phyloP scores from a whole-genome alignment of 2,329 filamentous ascomycete species.

The Beauveria sp. region DNA sequence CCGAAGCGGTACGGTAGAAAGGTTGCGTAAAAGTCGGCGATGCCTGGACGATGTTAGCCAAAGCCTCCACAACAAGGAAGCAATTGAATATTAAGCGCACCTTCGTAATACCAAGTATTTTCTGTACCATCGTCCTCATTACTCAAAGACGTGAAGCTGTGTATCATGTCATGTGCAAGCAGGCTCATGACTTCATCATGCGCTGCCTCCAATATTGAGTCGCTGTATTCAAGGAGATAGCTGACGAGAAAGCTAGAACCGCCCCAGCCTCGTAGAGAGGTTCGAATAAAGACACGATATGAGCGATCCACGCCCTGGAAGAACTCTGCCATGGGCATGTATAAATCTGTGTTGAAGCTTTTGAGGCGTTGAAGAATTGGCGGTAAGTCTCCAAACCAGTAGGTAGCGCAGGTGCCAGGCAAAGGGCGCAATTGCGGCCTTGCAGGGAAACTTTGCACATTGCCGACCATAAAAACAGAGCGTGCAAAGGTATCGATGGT shows the following conservation, averaged over 20 bases:
- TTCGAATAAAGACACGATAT: constrained; percentile 14
- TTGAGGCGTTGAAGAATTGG: constrained; percentile 10
- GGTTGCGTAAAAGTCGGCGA: constrained; percentile 12
- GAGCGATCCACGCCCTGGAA: constrained; percentile 6
- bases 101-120: constrained; percentile 14
- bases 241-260: constrained; percentile 12
- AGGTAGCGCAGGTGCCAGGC: constrained; percentile 7
- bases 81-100: not conserved
- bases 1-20: constrained; percentile 14
- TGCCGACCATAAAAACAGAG: constrained; percentile 15
- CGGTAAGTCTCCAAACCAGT: constrained; percentile 15
- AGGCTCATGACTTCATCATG: constrained; percentile 7
- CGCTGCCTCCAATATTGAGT: not conserved
- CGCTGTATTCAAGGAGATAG: constrained; percentile 13
- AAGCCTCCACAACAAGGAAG: too few species aligned
- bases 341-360: constrained; percentile 12
- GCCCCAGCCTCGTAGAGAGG: constrained; percentile 8
- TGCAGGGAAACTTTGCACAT: constrained; percentile 9
- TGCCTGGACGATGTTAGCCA: not conserved
- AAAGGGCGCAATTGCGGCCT: not conserved
- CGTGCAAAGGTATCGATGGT: constrained; percentile 6
- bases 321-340: constrained; percentile 9
- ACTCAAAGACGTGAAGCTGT: constrained; percentile 11
- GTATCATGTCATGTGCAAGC: constrained; percentile 15
- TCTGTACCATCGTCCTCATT: constrained; percentile 12